Evolutionary conservation across 2,329 filamentous ascomycete genomes (phyloP), one percentile per base, ranked within the genome.

Genomic region (Graphiopsis chlorocephala): DNA sequence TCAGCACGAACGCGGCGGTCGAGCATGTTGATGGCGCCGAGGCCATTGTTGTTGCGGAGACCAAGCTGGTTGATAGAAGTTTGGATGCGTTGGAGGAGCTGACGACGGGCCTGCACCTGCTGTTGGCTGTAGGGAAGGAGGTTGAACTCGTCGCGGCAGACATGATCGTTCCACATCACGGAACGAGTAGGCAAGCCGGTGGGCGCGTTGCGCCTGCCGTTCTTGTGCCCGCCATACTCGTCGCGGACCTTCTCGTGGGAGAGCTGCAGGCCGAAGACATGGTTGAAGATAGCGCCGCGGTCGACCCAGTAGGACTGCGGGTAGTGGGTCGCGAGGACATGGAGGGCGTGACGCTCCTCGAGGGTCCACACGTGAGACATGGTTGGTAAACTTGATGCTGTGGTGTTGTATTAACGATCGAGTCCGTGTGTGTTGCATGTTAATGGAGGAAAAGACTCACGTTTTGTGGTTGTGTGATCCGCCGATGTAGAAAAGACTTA

Each of bases 111-210:
- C n/a, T 31, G 20, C 6, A 7, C 17, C 31, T 61, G 59, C 15
- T n/a, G 14, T 20, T 35, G 29, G n/a, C 42, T 2, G 48, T 35
- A 50, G 1, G 29, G 29, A 7, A 20, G n/a, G 7, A 53, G 28
- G 23, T 23, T 14, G 59, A 61, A 61, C 20, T 52, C 59, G 59
- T 61, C 59, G 59, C 59, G 59, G 33, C 59, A 61, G 59, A 61
- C 29, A 6, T 61, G 31, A 17, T 61, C 59, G 33, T 61, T 61
- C 59, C 59, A 61, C 29, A 26, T 33, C 14, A 61, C 1, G 6
- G 59, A 61, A 20, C 59, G 59, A 5, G 59, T 26, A 7, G 59
- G 47, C 17, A 23, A n/a, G 23, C 42, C 42, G 29, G 2, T 25
- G 11, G 59, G 59, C 20, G 17, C 2, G 15, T 53, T 38, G 59